A percentile compares a stretch with the other conserved stretches of the same genome.
Conservation (phyloP, 2,329 filamentous ascomycete genomes). For the Aspergillus ochraceus region DNA sequence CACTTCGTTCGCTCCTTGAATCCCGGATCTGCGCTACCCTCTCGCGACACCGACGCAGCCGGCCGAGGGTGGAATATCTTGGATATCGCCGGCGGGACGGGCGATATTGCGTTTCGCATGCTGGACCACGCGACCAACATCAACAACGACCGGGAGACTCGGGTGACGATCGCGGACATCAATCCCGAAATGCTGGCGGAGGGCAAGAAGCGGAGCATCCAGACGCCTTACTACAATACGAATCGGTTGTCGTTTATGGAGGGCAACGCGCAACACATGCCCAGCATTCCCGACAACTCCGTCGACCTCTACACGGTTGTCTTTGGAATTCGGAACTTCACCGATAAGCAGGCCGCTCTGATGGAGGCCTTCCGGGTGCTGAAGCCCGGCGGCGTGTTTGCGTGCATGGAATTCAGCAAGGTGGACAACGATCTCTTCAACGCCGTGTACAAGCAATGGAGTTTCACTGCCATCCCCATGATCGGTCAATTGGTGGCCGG, state of each 20-base stretch:
- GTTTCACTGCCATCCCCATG: constrained; percentile 87
- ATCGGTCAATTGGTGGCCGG: constrained; percentile 94
- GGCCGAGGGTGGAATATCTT: constrained; percentile 70
- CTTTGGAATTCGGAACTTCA: constrained; percentile 97
- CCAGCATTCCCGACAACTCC: constrained; percentile 64
- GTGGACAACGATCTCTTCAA: constrained; percentile 78
- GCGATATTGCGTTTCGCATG: constrained; percentile 96
- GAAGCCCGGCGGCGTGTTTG: constrained; percentile 92
- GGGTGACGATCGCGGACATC: constrained; percentile 92
- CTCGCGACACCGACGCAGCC: constrained; percentile 28
- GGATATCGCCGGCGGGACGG: constrained; percentile 94
- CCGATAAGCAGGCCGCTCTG: constrained; percentile 80
- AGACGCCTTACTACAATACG: constrained; percentile 59
- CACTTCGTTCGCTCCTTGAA: constrained; percentile 91
- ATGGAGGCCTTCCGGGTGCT: constrained; percentile 83
- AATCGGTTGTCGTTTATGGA: constrained; percentile 71
- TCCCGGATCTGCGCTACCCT: constrained; percentile 62
- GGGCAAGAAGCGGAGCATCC: constrained; percentile 73
- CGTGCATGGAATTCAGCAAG: constrained; percentile 93
- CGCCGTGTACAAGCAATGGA: constrained; percentile 90
- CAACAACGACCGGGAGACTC: constrained; percentile 76
- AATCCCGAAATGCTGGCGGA: constrained; percentile 93
- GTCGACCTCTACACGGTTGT: constrained; percentile 96
- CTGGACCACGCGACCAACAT: constrained; percentile 81
- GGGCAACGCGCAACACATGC: constrained; percentile 81